Evolutionary conservation across 352 stramenopile species (phyloP).

Genomic region (Pythium scleroteichum): DNA sequence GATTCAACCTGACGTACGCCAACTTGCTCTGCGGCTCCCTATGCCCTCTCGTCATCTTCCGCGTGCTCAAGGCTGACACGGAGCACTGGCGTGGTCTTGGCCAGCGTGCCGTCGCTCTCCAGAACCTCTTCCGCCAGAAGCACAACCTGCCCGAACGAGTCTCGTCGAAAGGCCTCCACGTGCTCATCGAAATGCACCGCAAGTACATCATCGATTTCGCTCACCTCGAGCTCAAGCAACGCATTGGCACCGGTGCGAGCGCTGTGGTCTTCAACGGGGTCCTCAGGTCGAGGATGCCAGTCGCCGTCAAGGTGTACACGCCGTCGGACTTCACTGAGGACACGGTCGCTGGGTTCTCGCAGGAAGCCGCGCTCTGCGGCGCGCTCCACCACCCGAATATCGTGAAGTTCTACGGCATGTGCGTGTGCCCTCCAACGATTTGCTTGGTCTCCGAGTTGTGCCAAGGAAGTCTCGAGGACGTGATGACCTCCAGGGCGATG

Average conservation of each 20-base stretch:
- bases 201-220: slow-evolving; percentile 57
- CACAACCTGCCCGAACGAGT: slow-evolving; percentile 35
- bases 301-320: slow-evolving; percentile 63
- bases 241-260: slow-evolving; percentile 46
- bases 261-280: slow-evolving; percentile 49
- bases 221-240: slow-evolving; percentile 36
- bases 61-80: slow-evolving; percentile 36
- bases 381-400: slow-evolving; percentile 48
- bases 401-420: slow-evolving; percentile 50
- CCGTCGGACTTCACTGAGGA: slow-evolving; percentile 42
- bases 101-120: slow-evolving; percentile 27
- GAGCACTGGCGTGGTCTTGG: slow-evolving; percentile 33
- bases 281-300: slow-evolving; percentile 31
- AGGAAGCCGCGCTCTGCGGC: slow-evolving; percentile 47
- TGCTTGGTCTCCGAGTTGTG: slow-evolving; percentile 56
- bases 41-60: slow-evolving; percentile 35
- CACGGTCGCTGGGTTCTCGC: slow-evolving; percentile 41
- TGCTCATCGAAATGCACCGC: slow-evolving; percentile 49
- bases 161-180: slow-evolving; percentile 42
- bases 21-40: slow-evolving; percentile 32
- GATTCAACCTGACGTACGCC: slow-evolving; percentile 64
- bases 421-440: slow-evolving; percentile 55
- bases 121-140: slow-evolving; percentile 31
- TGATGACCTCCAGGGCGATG: slow-evolving; percentile 20
- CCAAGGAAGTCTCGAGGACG: slow-evolving; percentile 39